Base-by-base conservation (phyloP, 176 grass and related monocot genomes). In the Aegilops bicornis region DNA sequence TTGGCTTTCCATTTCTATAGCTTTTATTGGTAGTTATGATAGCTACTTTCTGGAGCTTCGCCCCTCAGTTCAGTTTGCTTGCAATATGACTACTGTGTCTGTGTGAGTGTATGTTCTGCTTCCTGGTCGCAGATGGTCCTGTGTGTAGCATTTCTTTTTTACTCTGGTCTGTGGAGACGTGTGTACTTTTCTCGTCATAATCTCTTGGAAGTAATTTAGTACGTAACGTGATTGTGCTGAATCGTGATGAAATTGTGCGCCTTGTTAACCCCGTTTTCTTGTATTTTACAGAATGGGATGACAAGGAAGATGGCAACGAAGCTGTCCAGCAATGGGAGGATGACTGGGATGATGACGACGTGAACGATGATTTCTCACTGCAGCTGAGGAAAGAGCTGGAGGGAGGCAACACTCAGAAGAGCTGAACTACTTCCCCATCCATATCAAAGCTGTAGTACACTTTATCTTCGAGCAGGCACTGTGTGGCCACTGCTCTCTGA, bases 361-460 rank as follows among this genome's bases (percentile, higher is more conserved):
- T 96, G 63, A 96, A 96, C 0, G 94, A 96, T 6, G 94, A 96
- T 61, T 96, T 96, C 89, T 96, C 94, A 3, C 87, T 91, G 45
- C 94, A 96, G 89, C 88, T 96, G 82, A 91, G 94, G 79, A 96
- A 96, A 85, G 94, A 96, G 68, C 84, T 96, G 54, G 94, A 92
- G 89, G 81, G 79, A 68, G 85, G 56, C 79, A 93, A 58, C 37
- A 73, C 91, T 30, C 84, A 81, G 74, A 94, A 96, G 91, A 94
- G 86, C 82, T 91, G 76, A 91, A 81, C n/a, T 79, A n/a, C 37
- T 61, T 52, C 12, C 58, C 47, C 30, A 83, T 42, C 19, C 43
- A 73, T 42, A 58, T 40, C 63, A 42, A 42, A 62, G 64, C 50
- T 70, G 25, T 69, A 27, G 22, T 7, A 52, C 29, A 69, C 43